Base-by-base conservation (phyloP, 2,329 filamentous ascomycete species). In the Triangularia verruculosa region DNA sequence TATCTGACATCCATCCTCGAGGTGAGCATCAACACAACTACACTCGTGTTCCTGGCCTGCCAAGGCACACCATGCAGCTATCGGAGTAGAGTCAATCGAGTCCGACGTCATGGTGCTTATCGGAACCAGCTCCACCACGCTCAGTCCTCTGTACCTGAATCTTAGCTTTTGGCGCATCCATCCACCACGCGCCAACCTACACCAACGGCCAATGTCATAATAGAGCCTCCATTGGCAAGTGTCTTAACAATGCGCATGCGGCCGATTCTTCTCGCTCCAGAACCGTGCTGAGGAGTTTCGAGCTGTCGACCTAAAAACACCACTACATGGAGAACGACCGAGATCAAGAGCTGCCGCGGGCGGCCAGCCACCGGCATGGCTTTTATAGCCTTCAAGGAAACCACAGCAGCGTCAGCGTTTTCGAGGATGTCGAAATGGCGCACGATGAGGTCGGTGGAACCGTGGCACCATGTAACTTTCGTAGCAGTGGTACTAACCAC, bases 381-480 rank as follows among this genome's bases (percentile, higher is more conserved):
- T 73, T 91, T 66, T 91, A 92, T 76, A 82, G 88, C 61, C 81
- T 89, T 61, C 82, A 82, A 68, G 90, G 88, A 59, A 91, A 91
- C 72, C 82, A 87, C 71, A 92, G 90, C 78, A 87, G 83, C 76
- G 82, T 88, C 34, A 96, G 92, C 77, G 89, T 97, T 70, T 89
- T 97, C 70, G 92, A 92, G 69, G 92, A 97, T 76, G 93, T 98
- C n/a, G 94, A 97, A 75, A 98, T 99, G 95, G 94, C 95, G 20
- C 92, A 96, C 59, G 92, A 97, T 75, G 94, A 98, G 85, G 91
- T 95, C 73, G 60, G 77, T 32, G 24, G 52, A 24, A 32, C 53
- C 5, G 43, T 34, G 32, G 51, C 22, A 47, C 15, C 25, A 24
- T 25, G 28, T 17, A 39, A 43, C 12, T 25, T 30, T 57, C 5